Base-by-base conservation (phyloP, 345 rosid genomes). In the Pugionium cornutum region DNA sequence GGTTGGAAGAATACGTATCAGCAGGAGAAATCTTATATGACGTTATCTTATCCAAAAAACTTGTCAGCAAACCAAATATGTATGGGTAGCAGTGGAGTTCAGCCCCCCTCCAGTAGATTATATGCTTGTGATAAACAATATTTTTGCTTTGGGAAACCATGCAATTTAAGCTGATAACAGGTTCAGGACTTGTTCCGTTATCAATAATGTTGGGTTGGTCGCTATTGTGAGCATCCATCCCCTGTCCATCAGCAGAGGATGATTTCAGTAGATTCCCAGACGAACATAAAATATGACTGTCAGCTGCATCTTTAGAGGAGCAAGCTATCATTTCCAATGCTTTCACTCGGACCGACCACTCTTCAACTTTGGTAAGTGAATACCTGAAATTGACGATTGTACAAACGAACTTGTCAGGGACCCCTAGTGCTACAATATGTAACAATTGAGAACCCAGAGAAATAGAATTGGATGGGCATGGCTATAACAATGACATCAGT, bases 11-110 rank as follows among this genome's bases (percentile, higher is more conserved):
- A 52, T 72, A 60, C 32, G 75, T 68, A 68, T 32, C 36, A 42
- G 66, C 58, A 69, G 55, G 50, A 55, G 63, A 65, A 44, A 74
- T 58, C 71, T 62, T 78, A 76, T 63, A 72, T 48, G 80, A 70
- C 65, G 79, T 68, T 63, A 92, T 60, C 74, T 72, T 81, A 53
- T 81, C 78, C 70, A 70, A 62, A 72, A 89, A 81, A 30, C 82
- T 81, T 53, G 62, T 59, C 78, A 92, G 62, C 72, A 81, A 53
- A 45, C 87, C 80, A 54, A 86, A 46, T 72, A 86, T 69, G 78
- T 56, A 60, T 42, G 97, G 98, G 62, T 83, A 81, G 80, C 91
- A 87, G 81, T 92, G 98, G 68, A 92, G 70, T 64, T 92, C 91
- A 64, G 81, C 83, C 73, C 87, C 77, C 57, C 50, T 84, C 82